Evolutionary conservation across 1,139 yeast species (phyloP), one percentile per base, ranked within the genome.

Genomic region (Scheffersomyces lignicola): DNA sequence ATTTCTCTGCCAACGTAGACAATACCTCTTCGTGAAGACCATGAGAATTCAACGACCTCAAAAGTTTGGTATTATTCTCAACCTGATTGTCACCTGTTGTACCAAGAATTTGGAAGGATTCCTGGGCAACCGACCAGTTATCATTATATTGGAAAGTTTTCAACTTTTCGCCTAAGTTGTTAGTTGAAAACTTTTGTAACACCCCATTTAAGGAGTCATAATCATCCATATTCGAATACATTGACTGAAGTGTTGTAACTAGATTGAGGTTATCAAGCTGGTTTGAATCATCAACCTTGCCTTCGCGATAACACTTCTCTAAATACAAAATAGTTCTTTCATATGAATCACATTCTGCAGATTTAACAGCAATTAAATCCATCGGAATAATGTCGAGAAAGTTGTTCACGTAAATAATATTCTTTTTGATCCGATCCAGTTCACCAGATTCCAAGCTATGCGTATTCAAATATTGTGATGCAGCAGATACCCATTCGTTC

Each of bases 121-220:
- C 92, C 43, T 86, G 85, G 0, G 97, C 96, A 48, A 88, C 73
- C 26, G 80, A 75, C 96, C 97, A 88, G 49, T 82, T 82, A 32
- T 88, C 92, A 38, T 87, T 83, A 45, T 85, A 89, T 48, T 88
- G 95, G 41, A 90, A 80, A 37, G 88, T 86, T 5, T 80, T 66
- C 24, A 90, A 73, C 52, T 87, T 87, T 39, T 87, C 89, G 13
- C 75, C 73, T 35, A 89, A 64, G 42, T 80, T 78, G 32, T 79
- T 78, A 0, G 83, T 74, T 0, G 96, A 79, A 47, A 88, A 84
- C 44, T 75, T 73, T 41, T 87, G 80, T 34, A 92, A 63, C 3
- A 88, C 78, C 13, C 98, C 99, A 54, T 87, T 92, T 29, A 94
- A 69, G 0, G 96, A 82, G 62, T 94, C 99, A 30, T 83, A 76